phyloP scores from a whole-genome alignment of 2,329 filamentous ascomycete genomes.

The Aspergillus tubingensis region DNA sequence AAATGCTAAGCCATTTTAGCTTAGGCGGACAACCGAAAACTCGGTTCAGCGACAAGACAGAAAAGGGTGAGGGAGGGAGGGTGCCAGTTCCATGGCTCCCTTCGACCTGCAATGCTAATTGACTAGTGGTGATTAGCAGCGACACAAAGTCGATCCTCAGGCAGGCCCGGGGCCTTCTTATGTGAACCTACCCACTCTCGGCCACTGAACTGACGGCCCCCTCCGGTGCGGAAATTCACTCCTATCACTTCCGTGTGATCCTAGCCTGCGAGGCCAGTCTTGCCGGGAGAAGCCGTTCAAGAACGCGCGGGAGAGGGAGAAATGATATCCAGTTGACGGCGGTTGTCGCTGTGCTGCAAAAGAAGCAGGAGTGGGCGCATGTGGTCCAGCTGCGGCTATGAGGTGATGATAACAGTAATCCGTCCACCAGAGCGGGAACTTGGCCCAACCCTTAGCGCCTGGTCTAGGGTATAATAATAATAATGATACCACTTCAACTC shows the following conservation, averaged over 20 bases:
- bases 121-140: slow-evolving; percentile 21
- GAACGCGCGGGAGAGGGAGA: neutral
- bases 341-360: neutral
- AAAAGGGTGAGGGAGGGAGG: slow-evolving; percentile 20
- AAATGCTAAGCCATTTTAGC: slow-evolving; percentile 16
- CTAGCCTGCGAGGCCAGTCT: neutral
- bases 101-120: slow-evolving; percentile 15
- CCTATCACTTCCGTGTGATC: neutral
- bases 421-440: slow-evolving; percentile 3
- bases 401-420: slow-evolving; percentile 16
- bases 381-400: neutral
- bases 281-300: neutral
- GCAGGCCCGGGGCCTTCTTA: slow-evolving; percentile 10
- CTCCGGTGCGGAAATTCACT: neutral
- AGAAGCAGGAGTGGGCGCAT: neutral
- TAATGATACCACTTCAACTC: neutral
- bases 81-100: slow-evolving; percentile 18
- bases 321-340: neutral
- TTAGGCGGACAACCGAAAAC: slow-evolving; percentile 17
- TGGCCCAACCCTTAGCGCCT: slow-evolving; percentile 1
- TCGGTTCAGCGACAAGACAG: slow-evolving; percentile 15
- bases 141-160: slow-evolving; percentile 20
- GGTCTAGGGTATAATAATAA: slow-evolving; percentile 6
- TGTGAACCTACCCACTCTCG: slow-evolving; percentile 9
- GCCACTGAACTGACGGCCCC: neutral